Base-by-base conservation (phyloP, 1,284 basidiomycete species). In the Cryptococcus depauperatus region DNA sequence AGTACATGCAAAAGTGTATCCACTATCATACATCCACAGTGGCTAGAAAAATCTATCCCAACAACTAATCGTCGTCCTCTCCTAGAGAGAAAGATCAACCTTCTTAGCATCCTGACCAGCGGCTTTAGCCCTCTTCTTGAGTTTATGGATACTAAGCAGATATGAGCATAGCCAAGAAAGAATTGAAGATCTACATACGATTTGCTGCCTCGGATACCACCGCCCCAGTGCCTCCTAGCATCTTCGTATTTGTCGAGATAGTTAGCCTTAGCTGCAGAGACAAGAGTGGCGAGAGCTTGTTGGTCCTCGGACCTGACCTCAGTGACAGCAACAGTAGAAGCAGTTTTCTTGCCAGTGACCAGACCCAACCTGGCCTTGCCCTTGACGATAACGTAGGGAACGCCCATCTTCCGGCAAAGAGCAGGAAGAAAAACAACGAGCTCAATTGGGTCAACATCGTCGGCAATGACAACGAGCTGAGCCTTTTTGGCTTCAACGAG, bases 381-480 rank as follows among this genome's bases (percentile, higher is more conserved):
- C 80, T 96, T 95, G 66, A 96, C 90, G 62, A 98, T 96, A 57
- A 93, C 89, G 76, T 97, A 97, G 90, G 67, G 67, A 40, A 96
- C 83, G 70, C 91, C 92, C 91, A 96, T 95, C 83, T 96, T 96
- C 74, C 91, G 83, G 79, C 93, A 98, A 55, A 97, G 83, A 50
- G 93, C 91, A 52, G 93, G 93, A 50, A 98, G 79, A 85, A 91
- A 97, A 75, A 98, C 81, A 58, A 93, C 90, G 63, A 98, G 85
- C 65, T 98, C 93, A 56, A 97, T 93, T 45, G 93, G 93, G 79
- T 97, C 93, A 57, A 97, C 93, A 73, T 98, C 93, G 71, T 96
- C 90, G 47, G 89, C 90, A 62, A 98, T 95, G 74, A 93, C 81
- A 59, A 98, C 93, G 54, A 98, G 83, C 47, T 85, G 79, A 41